Percentiles rank a stretch among this genome's conserved stretches.
phyloP scores from a whole-genome alignment of 495 filamentous ascomycete genomes.

The Penicillium simplicissimum region DNA sequence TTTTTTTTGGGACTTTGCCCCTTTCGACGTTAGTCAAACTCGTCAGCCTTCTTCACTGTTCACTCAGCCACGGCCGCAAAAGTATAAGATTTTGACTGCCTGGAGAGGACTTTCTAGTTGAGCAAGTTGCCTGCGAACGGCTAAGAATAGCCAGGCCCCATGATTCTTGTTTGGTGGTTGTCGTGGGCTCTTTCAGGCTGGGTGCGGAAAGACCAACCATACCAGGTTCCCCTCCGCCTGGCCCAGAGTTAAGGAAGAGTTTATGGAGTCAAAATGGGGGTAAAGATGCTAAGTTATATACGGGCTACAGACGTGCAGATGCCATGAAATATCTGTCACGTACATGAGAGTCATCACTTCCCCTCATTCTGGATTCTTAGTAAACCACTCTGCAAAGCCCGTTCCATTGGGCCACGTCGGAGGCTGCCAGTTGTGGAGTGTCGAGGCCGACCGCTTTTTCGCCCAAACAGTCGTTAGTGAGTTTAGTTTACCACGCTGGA shows the following conservation, averaged over 20 bases:
- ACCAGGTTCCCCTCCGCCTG: slow-evolving; percentile 1
- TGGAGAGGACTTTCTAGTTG: background rate
- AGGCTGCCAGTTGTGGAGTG: slow-evolving; percentile 6
- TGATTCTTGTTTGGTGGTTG: slow-evolving; percentile 1
- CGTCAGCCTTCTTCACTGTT: background rate
- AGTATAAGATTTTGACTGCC: background rate
- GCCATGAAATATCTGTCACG: background rate
- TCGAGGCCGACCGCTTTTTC: slow-evolving; percentile 20
- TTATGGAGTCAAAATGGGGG: background rate
- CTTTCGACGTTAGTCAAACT: slow-evolving; percentile 23
- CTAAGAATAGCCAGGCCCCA: slow-evolving; percentile 15
- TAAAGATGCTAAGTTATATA: background rate
- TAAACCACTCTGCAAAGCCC: background rate
- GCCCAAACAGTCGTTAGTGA: background rate
- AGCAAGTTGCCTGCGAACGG: background rate
- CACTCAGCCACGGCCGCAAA: background rate
- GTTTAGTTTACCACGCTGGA: background rate
- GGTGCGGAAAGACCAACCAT: slow-evolving; percentile 7
- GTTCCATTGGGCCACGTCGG: slow-evolving; percentile 27
- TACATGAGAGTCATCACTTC: slow-evolving; percentile 11
- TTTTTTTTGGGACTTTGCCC: slow-evolving; percentile 21
- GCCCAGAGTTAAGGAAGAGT: background rate
- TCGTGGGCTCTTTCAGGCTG: background rate
- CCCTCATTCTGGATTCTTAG: slow-evolving; percentile 1
- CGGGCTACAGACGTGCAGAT: background rate